Percentiles rank a stretch among this genome's conserved stretches.
Evolutionary conservation across 305 asterid genomes (phyloP).

Genomic region (Fraxinus greggii): DNA sequence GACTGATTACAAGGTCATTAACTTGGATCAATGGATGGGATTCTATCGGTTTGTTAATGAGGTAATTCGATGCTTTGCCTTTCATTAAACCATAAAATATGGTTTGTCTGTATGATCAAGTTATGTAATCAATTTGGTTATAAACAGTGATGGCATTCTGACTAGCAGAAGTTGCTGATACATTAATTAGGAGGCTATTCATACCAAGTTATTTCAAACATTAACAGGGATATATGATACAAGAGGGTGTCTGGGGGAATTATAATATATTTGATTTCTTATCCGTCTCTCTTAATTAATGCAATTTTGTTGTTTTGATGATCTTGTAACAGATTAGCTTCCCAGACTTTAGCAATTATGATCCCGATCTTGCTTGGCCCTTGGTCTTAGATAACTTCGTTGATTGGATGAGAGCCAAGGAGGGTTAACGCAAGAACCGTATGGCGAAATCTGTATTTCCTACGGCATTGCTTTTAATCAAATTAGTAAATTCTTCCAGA

Average conservation of each 20-base stretch:
- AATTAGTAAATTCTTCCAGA: conserved; percentile 1
- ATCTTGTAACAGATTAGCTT: conserved; percentile 56
- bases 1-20: conserved; percentile 75
- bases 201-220: not conserved
- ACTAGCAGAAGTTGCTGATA: not conserved
- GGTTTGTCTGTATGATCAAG: not conserved
- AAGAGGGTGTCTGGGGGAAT: not conserved
- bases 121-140: not conserved
- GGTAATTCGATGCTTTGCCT: conserved; percentile 37
- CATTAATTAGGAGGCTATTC: not conserved
- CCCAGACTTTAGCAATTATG: conserved; percentile 65
- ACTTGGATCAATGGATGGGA: conserved; percentile 89
- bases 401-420: conserved; percentile 64
- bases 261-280: not conserved
- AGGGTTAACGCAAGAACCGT: conserved; percentile 25
- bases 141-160: not conserved
- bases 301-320: not conserved
- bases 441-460: conserved; percentile 17
- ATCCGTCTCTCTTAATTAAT: not conserved
- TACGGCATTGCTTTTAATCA: conserved; percentile 1
- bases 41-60: conserved; percentile 78
- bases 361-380: conserved; percentile 82
- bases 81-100: not conserved
- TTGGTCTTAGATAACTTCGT: conserved; percentile 78
- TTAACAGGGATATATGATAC: not conserved